Percentiles rank a stretch among this genome's conserved stretches.
Evolutionary conservation across 768 basidiomycete genomes (phyloP).

Genomic region (Pleurotus tuber-regium): DNA sequence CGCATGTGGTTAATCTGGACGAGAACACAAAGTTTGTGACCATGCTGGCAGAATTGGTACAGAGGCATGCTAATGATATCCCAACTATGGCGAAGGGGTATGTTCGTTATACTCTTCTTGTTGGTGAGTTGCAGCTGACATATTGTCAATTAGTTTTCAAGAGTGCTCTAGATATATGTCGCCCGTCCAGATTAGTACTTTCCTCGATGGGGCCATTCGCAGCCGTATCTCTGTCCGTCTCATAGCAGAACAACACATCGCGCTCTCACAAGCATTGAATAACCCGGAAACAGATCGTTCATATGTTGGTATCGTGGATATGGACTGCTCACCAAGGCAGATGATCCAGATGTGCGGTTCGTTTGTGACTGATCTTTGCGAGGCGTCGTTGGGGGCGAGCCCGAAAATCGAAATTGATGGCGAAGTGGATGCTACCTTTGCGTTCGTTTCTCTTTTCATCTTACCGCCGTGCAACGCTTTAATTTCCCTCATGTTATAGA

Average conservation of each 20-base stretch:
- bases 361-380: conserved; percentile 83
- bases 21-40: conserved; percentile 71
- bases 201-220: conserved; percentile 81
- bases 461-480: too few relatives aligned
- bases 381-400: conserved; percentile 74
- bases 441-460: too few relatives aligned
- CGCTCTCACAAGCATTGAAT: conserved; percentile 68
- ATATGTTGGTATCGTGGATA: conserved; percentile 68
- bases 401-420: conserved; percentile 75
- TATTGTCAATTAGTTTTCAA: conserved; percentile 58
- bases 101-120: conserved; percentile 15
- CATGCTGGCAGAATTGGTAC: conserved; percentile 68
- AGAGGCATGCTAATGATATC: conserved; percentile 82
- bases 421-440: conserved; percentile 64
- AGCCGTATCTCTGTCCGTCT: conserved; percentile 86
- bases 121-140: background rate
- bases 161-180: conserved; percentile 85
- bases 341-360: conserved; percentile 80
- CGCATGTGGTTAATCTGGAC: conserved; percentile 58
- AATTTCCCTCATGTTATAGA: conserved; percentile 37
- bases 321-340: conserved; percentile 63
- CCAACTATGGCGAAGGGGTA: conserved; percentile 90
- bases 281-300: conserved; percentile 26
- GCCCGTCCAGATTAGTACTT: conserved; percentile 71
- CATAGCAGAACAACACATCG: conserved; percentile 90